Evolutionary conservation across 2,329 filamentous ascomycete genomes (phyloP).

Genomic region (Claviceps cyperi): DNA sequence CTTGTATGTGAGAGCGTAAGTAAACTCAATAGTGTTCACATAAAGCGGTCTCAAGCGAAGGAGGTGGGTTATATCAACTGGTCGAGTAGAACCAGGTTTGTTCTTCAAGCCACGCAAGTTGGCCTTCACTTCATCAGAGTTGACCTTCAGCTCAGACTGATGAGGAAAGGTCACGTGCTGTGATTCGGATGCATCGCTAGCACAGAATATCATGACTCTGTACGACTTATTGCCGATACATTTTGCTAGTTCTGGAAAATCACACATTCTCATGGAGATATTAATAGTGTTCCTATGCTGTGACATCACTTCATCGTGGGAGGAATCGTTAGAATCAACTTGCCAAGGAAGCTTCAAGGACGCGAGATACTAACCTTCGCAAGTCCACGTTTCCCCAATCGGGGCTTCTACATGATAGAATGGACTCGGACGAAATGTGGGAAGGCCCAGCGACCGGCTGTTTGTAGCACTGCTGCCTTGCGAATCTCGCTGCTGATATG

Average conservation of each 20-base stretch:
- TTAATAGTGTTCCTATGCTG: conserved; percentile 35
- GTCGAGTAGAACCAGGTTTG: conserved; percentile 85
- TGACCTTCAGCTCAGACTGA: conserved; percentile 85
- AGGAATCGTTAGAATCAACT: conserved; percentile 7
- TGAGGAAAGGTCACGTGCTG: conserved; percentile 83
- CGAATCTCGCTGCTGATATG: conserved; percentile 7
- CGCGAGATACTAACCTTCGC: conserved; percentile 48
- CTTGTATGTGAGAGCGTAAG: conserved; percentile 84
- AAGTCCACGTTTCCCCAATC: conserved; percentile 49
- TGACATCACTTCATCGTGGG: conserved; percentile 34
- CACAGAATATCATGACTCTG: conserved; percentile 74
- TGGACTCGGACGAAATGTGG: conserved; percentile 54
- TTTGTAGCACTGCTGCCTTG: conserved; percentile 9
- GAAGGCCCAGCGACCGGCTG: conserved; percentile 8
- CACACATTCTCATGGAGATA: conserved; percentile 33
- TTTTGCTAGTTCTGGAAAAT: conserved; percentile 35
- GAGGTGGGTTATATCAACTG: conserved; percentile 73
- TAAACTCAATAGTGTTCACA: conserved; percentile 66
- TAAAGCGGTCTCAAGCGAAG: conserved; percentile 57
- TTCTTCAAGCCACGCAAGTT: conserved; percentile 93
- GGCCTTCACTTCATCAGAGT: conserved; percentile 75
- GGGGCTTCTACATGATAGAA: conserved; percentile 63
- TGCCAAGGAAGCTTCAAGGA: conserved; percentile 13
- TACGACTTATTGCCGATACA: conserved; percentile 47
- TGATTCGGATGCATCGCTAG: conserved; percentile 43